Base-by-base conservation (phyloP, 169 alveolate species). In the Cryptosporidium ryanae region DNA sequence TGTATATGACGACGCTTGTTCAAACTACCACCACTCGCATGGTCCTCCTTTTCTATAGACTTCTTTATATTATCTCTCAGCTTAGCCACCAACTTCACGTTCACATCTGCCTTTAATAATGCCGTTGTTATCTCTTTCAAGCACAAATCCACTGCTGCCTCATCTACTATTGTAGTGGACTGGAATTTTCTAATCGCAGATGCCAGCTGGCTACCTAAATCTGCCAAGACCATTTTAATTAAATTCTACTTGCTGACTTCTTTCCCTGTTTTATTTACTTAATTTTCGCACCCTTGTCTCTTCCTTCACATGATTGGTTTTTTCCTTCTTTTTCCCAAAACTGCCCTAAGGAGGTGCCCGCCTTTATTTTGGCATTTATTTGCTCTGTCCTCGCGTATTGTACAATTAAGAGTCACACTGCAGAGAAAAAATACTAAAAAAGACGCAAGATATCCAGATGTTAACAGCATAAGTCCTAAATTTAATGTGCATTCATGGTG, bases 141-240 rank as follows among this genome's bases (percentile, higher is more conserved):
- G 54, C 96, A 95, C 64, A 94, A 96, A 89, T 95, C 97, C 25
- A 96, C 91, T n/a, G 95, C 97, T 82, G 92, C 96, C 82, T 98
- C 99, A 84, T 97, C 98, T 38, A 96, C 95, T 23, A 95, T 95
- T 2, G 98, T 91, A 31, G 97, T 95, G 12, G 96, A 84, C 81
- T 97, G 98, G 34, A 98, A 96, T 87, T 96, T 97, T 67, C 93
- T 93, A 34, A 98, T 92, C 27, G 99, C 99, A 29, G 92, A 93
- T 17, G 97, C 91, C 23, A 98, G 96, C 93, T 95, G 97, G 55
- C 93, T 91, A 48, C 99, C 98, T 27, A 98, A 91, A 93, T 98
- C 99, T 27, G 99, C 99, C 71, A 98, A 92, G 44, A 98, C 99
- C 99, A 98, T 98, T 59, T 6, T 17, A 65, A 17, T 43, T 2